These are phyloP conservation scores for Termitomyces sp. DNA, from an alignment of 768 basidiomycete species.

Conservation along the genomic window DNA sequence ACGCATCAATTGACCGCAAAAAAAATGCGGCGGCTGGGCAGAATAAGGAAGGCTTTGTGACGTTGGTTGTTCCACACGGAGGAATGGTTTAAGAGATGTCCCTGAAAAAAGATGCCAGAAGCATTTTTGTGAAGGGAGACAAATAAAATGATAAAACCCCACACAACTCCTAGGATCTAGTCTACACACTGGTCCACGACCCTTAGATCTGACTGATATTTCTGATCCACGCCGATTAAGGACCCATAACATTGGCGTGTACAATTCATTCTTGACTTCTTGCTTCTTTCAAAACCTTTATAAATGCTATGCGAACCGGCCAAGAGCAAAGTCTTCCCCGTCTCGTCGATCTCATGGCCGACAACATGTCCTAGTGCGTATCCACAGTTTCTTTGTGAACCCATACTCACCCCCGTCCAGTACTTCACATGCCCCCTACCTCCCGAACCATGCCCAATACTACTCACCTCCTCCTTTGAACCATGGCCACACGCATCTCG, in stretches of 20 bases:
- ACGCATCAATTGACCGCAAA: slow-evolving; percentile 17
- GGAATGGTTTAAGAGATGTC: slow-evolving; percentile 27
- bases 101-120: slow-evolving; percentile 37
- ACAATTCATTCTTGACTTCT: slow-evolving; percentile 37
- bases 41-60: slow-evolving; percentile 7
- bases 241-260: slow-evolving; percentile 37
- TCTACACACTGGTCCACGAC: slow-evolving; percentile 50
- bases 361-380: slow-evolving; percentile 55
- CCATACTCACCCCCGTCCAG: slow-evolving; percentile 26
- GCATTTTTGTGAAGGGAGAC: slow-evolving; percentile 25
- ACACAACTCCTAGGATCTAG: slow-evolving; percentile 44
- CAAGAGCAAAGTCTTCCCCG: slow-evolving; percentile 32
- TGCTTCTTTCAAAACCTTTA: slow-evolving; percentile 40
- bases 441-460: slow-evolving; percentile 36
- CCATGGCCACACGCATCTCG: slow-evolving; percentile 47
- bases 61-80: slow-evolving; percentile 20
- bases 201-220: slow-evolving; percentile 67
- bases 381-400: slow-evolving; percentile 10
- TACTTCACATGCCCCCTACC: slow-evolving; percentile 34
- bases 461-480: slow-evolving; percentile 33
- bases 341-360: slow-evolving; percentile 45
- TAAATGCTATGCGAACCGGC: slow-evolving; percentile 48
- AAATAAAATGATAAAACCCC: slow-evolving; percentile 41
- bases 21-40: slow-evolving; percentile 5
- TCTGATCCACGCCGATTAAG: slow-evolving; percentile 52